These are phyloP conservation scores for Ilyonectria mors-panacis DNA, from an alignment of 2,329 filamentous ascomycete species.

Conservation along the genomic window DNA sequence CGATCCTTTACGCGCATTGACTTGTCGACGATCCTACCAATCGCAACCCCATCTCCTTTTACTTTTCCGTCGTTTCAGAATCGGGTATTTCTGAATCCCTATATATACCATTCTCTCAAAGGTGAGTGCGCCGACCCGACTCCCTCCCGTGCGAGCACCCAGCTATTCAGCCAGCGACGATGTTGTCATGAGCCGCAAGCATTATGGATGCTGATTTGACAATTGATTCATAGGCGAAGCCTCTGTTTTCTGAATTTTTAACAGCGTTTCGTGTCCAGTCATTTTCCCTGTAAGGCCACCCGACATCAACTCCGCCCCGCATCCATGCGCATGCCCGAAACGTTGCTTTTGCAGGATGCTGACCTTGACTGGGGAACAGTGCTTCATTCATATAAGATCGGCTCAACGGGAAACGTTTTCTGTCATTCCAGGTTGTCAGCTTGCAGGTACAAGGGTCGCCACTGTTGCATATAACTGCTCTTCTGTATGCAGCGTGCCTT, in stretches of 20 bases:
- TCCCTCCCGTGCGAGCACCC: background rate
- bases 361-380: slow-evolving; percentile 26
- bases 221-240: slow-evolving; percentile 10
- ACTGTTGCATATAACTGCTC: slow-evolving; percentile 16
- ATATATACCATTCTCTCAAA: slow-evolving; percentile 22
- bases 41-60: slow-evolving; percentile 3
- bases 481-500: background rate
- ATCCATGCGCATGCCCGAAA: background rate
- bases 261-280: background rate
- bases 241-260: background rate
- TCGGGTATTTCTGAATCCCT: slow-evolving; percentile 6
- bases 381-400: slow-evolving; percentile 25
- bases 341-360: slow-evolving; percentile 30
- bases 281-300: slow-evolving; percentile 15
- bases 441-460: slow-evolving; percentile 39
- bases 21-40: slow-evolving; percentile 18
- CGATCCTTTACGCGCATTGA: slow-evolving; percentile 31
- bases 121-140: slow-evolving; percentile 17
- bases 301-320: background rate
- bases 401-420: slow-evolving; percentile 19
- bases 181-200: background rate
- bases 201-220: slow-evolving; percentile 7
- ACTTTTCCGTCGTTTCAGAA: background rate
- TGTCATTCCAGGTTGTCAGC: slow-evolving; percentile 23
- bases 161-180: background rate